Evolutionary conservation across 192 early-diverging fungal genomes (phyloP).

Genomic region (Pilobolus umbonatus): DNA sequence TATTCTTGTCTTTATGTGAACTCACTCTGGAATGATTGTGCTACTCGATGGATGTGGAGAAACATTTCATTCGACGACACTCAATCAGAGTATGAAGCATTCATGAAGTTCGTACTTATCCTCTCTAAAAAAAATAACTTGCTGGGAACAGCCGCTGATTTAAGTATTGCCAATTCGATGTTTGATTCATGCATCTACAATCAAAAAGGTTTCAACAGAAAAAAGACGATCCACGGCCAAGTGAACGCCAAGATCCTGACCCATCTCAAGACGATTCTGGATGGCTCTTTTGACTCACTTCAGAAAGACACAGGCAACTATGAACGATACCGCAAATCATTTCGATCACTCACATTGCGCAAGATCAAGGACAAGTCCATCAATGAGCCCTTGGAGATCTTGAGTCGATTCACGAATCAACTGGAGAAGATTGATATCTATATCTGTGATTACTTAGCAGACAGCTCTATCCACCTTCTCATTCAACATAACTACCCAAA

Average conservation of each 20-base stretch:
- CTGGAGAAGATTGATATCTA: constrained; percentile 46
- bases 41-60: constrained; percentile 29
- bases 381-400: constrained; percentile 18
- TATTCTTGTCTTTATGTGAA: constrained; percentile 28
- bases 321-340: constrained; percentile 8
- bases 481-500: constrained; percentile 17
- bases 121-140: neutral
- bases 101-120: constrained; percentile 2
- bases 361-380: constrained; percentile 33
- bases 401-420: constrained; percentile 20
- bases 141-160: neutral
- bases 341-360: constrained; percentile 21
- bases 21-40: constrained; percentile 31
- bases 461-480: constrained; percentile 32
- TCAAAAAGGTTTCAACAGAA: neutral
- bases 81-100: constrained; percentile 15
- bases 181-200: neutral
- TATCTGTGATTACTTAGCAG: constrained; percentile 43
- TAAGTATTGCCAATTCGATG: neutral
- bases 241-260: neutral
- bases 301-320: too few species aligned
- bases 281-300: too few species aligned
- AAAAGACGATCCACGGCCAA: neutral
- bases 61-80: constrained; percentile 27
- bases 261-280: too few species aligned